Conservation (phyloP, 2,329 filamentous ascomycete species). For the Colletotrichum aenigma region DNA sequence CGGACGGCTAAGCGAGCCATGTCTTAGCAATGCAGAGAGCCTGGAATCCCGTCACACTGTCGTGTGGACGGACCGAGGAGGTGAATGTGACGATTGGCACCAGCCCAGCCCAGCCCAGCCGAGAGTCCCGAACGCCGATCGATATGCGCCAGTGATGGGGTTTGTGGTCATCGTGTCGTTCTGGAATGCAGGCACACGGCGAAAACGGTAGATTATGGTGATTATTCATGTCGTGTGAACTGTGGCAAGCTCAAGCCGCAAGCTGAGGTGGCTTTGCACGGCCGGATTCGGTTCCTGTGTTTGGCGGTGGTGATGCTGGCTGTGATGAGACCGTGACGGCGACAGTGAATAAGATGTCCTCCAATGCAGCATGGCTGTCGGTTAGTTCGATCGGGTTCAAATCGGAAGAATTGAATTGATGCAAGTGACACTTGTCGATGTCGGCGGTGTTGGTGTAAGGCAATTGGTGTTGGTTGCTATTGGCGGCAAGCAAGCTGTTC, state of each 20-base stretch:
- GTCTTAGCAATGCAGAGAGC: neutral
- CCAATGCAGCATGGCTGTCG: neutral
- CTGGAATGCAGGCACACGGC: neutral
- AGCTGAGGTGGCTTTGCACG: neutral
- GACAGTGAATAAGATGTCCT: neutral
- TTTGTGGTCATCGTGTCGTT: neutral
- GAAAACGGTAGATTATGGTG: neutral
- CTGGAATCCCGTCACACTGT: neutral
- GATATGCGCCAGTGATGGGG: neutral
- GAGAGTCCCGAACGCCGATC: neutral
- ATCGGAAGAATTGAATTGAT: neutral
- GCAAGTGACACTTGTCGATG: neutral
- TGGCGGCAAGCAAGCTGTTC: neutral
- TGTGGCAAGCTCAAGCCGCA: neutral
- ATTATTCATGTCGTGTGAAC: neutral
- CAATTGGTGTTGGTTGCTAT: neutral
- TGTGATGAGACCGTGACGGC: neutral
- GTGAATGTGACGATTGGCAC: neutral
- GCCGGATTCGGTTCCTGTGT: neutral
- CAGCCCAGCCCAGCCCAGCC: neutral
- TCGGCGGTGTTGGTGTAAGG: neutral
- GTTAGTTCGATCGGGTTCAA: neutral
- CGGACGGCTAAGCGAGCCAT: neutral
- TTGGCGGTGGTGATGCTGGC: neutral
- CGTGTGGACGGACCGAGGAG: neutral